Evolutionary conservation across 192 early-diverging fungal genomes (phyloP), one percentile per base, ranked within the genome.

Genomic region (Rhizophagus sp.): DNA sequence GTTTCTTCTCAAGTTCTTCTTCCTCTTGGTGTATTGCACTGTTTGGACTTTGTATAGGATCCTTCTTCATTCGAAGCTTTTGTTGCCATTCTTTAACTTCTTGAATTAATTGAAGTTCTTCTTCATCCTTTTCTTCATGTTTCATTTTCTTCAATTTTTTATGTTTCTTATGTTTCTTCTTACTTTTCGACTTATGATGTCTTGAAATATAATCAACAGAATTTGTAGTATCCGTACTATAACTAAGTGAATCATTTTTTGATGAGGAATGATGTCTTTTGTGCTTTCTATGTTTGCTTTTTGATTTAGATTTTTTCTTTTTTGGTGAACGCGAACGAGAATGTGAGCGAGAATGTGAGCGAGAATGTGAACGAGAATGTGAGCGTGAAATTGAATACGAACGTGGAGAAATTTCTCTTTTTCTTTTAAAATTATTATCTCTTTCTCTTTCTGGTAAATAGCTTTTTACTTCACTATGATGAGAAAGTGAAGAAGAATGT

Each of bases 1-100:
- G n/a, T 52, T 75, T 80, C 34, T 78, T 81, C 1, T 75, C 27
- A 24, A 34, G 49, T 36, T 80, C 75, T 22, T 80, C 47, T 27
- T 63, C 62, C 13, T 80, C 30, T 30, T 25, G 25, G 9, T 64
- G 27, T 33, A 33, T 67, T 1, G 27, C 6, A 67, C 2, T 25
- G 4, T 22, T 25, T 12, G 11, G 6, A 67, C 65, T 67, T 67
- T 4, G 24, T 67, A 67, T 25, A 33, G 11, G 24, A 4, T 67
- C 65, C 3, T 67, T 67, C 25, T 34, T 33, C 17, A 4, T 34
- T 17, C 65, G 27, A 67, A 67, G 27, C 10, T 67, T 67, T 34
- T 34, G 65, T 67, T 67, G 65, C 65, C 65, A 67, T 67, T 67
- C 65, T 25, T 24, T 67, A 33, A 67, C 7, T 34, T 33, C 33